Evolutionary conservation across 2,329 filamentous ascomycete genomes (phyloP), one percentile per base, ranked within the genome.

Genomic region (Dothideomycetes sp.): DNA sequence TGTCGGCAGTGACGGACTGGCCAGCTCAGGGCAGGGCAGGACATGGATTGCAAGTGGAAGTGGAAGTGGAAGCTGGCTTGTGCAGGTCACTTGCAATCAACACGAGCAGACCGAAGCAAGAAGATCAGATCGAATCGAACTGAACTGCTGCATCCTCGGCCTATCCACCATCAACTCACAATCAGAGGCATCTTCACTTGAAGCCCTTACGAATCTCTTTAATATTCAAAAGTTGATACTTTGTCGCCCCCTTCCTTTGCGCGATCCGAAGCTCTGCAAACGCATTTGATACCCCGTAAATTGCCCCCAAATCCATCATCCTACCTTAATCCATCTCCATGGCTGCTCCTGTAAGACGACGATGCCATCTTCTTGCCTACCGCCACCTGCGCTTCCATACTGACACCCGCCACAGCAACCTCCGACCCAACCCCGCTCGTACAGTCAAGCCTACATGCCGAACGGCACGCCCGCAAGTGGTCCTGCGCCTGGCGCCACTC

Each of bases 401-500:
- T 30, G n/a, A n/a, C 19, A 30, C 30, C 29, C 7, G 24, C 3
- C 31, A 22, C 54, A 68, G 64, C 66, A 70, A 65, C 62, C 66
- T 53, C 64, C 65, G 37, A 66, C 59, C 49, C 65, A 68, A 56
- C 66, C 66, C 47, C 67, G 67, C 53, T 61, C 65, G 35, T 70
- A 69, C 57, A 61, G 62, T 48, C 64, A 62, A 54, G 59, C 56
- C 52, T 68, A 64, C 52, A 57, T 67, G 35, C 61, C 66, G 29
- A 69, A 69, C 52, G 66, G 66, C 52, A 60, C 58, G 40, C 50
- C 51, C 10, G 24, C 40, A 33, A 43, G 40, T 27, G 61, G 59
- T 27, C 62, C 63, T 34, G 60, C 56, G 40, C 62, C 63, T 37
- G 63, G 63, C 38, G 63, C 63, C 38, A 54, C 57, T 38, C 66